Percentiles rank a stretch among this genome's conserved stretches.
Evolutionary conservation across 2,329 filamentous ascomycete genomes (phyloP).

Genomic region (Whalleya microplaca): DNA sequence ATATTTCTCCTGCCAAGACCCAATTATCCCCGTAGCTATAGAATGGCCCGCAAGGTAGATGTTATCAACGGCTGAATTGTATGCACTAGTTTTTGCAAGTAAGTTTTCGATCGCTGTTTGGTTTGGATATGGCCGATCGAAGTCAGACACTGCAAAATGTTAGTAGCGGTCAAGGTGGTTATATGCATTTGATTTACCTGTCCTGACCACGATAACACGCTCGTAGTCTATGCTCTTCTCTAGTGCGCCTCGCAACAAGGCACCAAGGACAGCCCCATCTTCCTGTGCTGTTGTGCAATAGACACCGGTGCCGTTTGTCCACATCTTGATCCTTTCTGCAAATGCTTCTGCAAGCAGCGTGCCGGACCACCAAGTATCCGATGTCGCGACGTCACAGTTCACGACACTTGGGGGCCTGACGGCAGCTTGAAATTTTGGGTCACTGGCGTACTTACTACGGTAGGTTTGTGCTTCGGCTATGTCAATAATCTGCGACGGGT

Average conservation of each 20-base stretch:
- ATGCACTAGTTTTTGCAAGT: conserved; percentile 1
- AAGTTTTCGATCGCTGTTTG: conserved; percentile 9
- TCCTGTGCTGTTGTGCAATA: conserved; percentile 42
- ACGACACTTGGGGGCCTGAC: neutral
- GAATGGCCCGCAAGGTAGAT: conserved; percentile 2
- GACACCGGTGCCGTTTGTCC: conserved; percentile 40
- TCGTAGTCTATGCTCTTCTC: conserved; percentile 37
- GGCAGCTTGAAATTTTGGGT: neutral
- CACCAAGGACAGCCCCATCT: conserved; percentile 41
- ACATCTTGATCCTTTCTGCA: conserved; percentile 33
- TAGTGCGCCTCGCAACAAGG: conserved; percentile 35
- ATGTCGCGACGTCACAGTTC: neutral
- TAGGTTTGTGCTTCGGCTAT: conserved; percentile 33
- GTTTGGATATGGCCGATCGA: conserved; percentile 9
- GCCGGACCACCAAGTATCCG: conserved; percentile 1
- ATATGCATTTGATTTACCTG: neutral
- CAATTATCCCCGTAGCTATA: neutral
- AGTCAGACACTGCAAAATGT: conserved; percentile 4
- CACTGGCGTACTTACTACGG: neutral
- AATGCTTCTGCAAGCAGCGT: conserved; percentile 30
- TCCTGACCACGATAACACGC: conserved; percentile 34
- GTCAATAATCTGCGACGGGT: conserved; percentile 41
- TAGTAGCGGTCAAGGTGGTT: neutral
- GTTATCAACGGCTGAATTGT: conserved; percentile 1
- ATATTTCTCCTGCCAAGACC: neutral